Percentiles rank a stretch among this genome's conserved stretches.
These are phyloP conservation scores for Pythium dissotocum DNA, from an alignment of 352 stramenopile genomes.

Conservation along the genomic window DNA sequence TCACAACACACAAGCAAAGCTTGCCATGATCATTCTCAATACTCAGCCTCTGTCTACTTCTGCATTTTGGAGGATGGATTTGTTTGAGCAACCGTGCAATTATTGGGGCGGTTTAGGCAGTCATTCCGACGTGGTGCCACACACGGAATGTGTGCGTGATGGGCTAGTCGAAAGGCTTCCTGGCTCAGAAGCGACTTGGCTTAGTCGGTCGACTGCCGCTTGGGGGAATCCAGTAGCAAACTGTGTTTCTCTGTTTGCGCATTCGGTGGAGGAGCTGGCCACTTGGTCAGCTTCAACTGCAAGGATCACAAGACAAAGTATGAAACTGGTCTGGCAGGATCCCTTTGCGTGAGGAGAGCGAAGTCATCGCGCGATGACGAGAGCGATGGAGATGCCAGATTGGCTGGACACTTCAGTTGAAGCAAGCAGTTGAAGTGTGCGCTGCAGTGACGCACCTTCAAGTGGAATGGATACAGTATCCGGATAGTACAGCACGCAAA, in stretches of 20 bases:
- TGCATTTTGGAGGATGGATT: no score
- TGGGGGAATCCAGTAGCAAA: not conserved
- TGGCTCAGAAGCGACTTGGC: not conserved
- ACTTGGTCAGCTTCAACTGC: not conserved
- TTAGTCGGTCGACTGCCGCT: not conserved
- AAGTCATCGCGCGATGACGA: not conserved
- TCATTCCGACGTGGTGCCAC: not conserved
- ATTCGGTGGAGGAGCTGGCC: not conserved
- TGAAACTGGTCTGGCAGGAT: not conserved
- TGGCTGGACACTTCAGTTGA: no score
- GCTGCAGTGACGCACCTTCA: not conserved
- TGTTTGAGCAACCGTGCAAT: no score
- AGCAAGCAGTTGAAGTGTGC: no score
- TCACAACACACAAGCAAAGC: not conserved
- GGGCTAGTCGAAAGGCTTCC: not conserved
- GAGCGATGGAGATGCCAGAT: no score
- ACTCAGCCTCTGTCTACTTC: no score
- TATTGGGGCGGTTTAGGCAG: not conserved
- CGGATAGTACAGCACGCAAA: no score
- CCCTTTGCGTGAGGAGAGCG: not conserved
- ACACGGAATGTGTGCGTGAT: not conserved
- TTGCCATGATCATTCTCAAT: not conserved
- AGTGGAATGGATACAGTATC: not conserved
- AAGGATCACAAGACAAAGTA: conserved; percentile 1
- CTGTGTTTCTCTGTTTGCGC: not conserved